Evolutionary conservation across 192 early-diverging fungal genomes (phyloP), one percentile per base, ranked within the genome.

Genomic region (Podila minutissima): DNA sequence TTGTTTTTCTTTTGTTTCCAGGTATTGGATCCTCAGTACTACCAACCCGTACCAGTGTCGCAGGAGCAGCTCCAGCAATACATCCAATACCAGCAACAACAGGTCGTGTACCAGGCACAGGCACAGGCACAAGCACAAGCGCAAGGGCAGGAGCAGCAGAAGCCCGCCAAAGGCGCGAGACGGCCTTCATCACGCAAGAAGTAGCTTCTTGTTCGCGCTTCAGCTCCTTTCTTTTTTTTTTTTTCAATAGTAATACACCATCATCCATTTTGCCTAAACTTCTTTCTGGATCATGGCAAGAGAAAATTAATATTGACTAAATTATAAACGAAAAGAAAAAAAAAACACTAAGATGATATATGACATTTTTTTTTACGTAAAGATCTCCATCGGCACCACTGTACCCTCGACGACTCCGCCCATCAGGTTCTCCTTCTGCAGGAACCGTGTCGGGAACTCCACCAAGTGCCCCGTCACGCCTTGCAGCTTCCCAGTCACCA

Each of bases 361-460:
- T 1, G 10, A 37, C 10, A 37, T 37, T 2, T 9, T 37, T 2
- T 9, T 8, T 31, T 67, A 90, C 35, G 87, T 88, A 63, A 88
- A 90, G 59, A 88, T 86, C 37, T 85, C 84, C 86, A 89, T 89
- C 10, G 86, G 89, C 7, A 87, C 81, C 6, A 90, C 82, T 0
- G 83, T 74, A 53, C 86, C 88, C 35, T 85, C 68, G 11, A 89
- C 71, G 17, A 59, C 83, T 19, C 82, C 82, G 60, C 86, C 86
- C 24, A 90, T 24, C 63, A 90, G 72, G 53, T 90, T 88, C 70
- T 90, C 88, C 8, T 85, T 69, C 55, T 65, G 71, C 66, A 90
- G 67, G 58, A 87, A 90, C 31, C 76, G 55, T 5, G 41, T 74
- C 48, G 88, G 88, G 71, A 90, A 90, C 53, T 84, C 66, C 20